Percentiles rank a stretch among this genome's conserved stretches.
Evolutionary conservation across 768 basidiomycete species (phyloP).

Genomic region (Podaxis pistillaris): DNA sequence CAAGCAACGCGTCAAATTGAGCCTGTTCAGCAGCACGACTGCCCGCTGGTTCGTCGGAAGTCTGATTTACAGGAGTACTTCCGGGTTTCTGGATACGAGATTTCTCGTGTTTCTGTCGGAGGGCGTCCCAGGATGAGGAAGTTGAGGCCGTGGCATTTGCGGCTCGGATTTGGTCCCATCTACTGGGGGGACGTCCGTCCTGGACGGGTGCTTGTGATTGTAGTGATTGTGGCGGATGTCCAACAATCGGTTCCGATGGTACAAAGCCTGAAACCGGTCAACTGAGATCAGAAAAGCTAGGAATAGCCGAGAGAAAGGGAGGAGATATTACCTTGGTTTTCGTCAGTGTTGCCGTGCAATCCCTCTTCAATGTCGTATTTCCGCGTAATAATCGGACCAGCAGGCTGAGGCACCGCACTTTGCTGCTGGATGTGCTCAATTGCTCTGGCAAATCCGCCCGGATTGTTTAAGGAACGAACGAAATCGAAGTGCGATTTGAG

Average conservation of each 20-base stretch:
- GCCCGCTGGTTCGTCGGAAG: conserved; percentile 17
- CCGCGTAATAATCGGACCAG: conserved; percentile 29
- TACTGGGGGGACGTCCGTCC: conserved; percentile 29
- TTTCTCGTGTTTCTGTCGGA: conserved; percentile 40
- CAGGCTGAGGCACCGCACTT: conserved; percentile 31
- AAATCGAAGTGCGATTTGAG: conserved; percentile 34
- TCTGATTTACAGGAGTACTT: conserved; percentile 12
- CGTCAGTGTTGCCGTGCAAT: conserved; percentile 15
- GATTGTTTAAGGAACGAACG: conserved; percentile 37
- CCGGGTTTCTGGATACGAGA: not conserved
- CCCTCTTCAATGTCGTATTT: conserved; percentile 18
- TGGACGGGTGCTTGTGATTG: not conserved
- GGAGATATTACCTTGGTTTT: conserved; percentile 8
- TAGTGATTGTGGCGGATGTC: not conserved
- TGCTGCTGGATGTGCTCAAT: conserved; percentile 43
- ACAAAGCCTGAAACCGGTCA: not conserved
- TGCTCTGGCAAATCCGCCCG: conserved; percentile 37
- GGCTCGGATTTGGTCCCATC: conserved; percentile 69
- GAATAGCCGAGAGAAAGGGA: not conserved
- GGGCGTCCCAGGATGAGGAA: conserved; percentile 64
- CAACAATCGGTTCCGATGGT: not conserved
- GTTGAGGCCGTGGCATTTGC: conserved; percentile 41
- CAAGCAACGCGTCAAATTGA: conserved; percentile 56
- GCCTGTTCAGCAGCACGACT: conserved; percentile 49
- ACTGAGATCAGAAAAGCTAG: not conserved